A percentile compares a stretch with the other conserved stretches of the same genome.
Conservation (phyloP, 2,329 filamentous ascomycete species). For the Sclerotinia glacialis region DNA sequence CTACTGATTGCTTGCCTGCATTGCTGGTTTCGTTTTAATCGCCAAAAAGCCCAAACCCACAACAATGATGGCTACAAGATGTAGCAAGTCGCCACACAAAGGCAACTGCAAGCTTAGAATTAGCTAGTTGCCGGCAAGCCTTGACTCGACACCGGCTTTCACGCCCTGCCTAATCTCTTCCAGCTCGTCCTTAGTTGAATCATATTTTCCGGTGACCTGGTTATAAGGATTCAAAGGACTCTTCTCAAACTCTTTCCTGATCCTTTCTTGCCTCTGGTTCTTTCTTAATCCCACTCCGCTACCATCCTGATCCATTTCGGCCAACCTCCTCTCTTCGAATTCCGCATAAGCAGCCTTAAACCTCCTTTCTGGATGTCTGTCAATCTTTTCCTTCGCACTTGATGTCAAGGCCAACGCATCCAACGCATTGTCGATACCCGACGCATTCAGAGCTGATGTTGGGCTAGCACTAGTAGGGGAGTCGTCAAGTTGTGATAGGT, state of each 20-base stretch:
- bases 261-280: conserved; percentile 80
- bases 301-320: conserved; percentile 82
- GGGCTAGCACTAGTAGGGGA: conserved; percentile 41
- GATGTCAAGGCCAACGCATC: conserved; percentile 72
- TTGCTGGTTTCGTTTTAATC: conserved; percentile 14
- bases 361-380: conserved; percentile 82
- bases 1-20: neutral
- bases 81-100: neutral
- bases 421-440: conserved; percentile 89
- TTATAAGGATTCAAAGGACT: conserved; percentile 95
- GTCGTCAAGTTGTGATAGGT: conserved; percentile 71
- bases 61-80: neutral
- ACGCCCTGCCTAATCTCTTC: conserved; percentile 63
- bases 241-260: conserved; percentile 91
- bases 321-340: conserved; percentile 76
- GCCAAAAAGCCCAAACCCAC: neutral
- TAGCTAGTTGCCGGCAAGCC: conserved; percentile 48
- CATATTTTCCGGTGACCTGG: conserved; percentile 72
- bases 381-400: conserved; percentile 65
- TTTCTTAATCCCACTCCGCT: conserved; percentile 68
- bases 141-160: conserved; percentile 69
- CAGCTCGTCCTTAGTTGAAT: conserved; percentile 76
- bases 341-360: conserved; percentile 82
- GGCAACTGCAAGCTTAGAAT: neutral
- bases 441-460: conserved; percentile 65